Evolutionary conservation across 768 basidiomycete species (phyloP).

Genomic region (Podaxis carcinomalis): DNA sequence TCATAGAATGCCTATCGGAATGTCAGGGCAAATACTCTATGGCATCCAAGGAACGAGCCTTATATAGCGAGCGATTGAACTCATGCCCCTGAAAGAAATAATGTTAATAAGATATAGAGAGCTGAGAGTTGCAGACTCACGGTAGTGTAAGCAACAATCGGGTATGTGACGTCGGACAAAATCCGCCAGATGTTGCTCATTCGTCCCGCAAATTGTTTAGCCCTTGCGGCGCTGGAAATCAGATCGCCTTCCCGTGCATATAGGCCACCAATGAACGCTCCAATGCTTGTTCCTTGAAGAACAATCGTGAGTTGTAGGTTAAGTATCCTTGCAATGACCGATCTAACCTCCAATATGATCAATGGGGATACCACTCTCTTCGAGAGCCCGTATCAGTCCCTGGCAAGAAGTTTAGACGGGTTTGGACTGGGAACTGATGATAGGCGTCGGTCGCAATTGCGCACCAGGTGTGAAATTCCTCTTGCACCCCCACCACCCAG

Average conservation of each 20-base stretch:
- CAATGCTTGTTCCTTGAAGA: slow-evolving; percentile 75
- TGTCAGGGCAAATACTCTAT: neutral
- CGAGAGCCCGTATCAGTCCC: slow-evolving; percentile 91
- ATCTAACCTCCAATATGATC: slow-evolving; percentile 81
- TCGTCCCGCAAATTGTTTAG: slow-evolving; percentile 87
- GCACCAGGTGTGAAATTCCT: slow-evolving; percentile 46
- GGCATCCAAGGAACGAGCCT: slow-evolving; percentile 38
- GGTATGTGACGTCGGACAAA: slow-evolving; percentile 90
- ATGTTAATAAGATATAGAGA: neutral
- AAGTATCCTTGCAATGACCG: neutral
- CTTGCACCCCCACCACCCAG: slow-evolving; percentile 97
- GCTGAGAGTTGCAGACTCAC: slow-evolving; percentile 23
- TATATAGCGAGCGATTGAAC: slow-evolving; percentile 93
- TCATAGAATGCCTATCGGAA: slow-evolving; percentile 75
- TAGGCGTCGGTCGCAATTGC: slow-evolving; percentile 8
- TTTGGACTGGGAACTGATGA: neutral
- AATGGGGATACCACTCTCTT: slow-evolving; percentile 89
- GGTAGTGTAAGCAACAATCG: slow-evolving; percentile 90
- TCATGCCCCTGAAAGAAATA: slow-evolving; percentile 68
- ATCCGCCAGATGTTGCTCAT: slow-evolving; percentile 96
- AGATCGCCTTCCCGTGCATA: slow-evolving; percentile 95
- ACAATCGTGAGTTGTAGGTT: slow-evolving; percentile 3
- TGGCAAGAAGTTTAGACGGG: slow-evolving; percentile 23
- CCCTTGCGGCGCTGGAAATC: slow-evolving; percentile 76
- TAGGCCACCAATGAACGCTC: slow-evolving; percentile 87